Base-by-base conservation (phyloP, 371 early-diverging fungal genomes). In the Zychaea mexicana region DNA sequence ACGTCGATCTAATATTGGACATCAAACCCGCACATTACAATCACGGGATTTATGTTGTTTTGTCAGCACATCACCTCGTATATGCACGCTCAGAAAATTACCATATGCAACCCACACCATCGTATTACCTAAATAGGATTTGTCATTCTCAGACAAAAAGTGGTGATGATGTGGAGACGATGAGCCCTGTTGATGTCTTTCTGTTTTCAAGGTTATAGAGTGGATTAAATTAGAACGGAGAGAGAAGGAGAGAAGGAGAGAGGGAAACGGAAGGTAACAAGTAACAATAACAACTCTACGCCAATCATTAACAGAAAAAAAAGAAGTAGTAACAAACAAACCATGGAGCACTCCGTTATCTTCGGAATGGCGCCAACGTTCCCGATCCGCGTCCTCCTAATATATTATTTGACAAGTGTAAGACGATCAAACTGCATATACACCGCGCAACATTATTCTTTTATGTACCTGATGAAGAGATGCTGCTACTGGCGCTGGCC, bases 341-440 rank as follows among this genome's bases (percentile, higher is more conserved):
- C 49, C 49, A 49, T 49, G 49, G 19, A 17, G 42, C n/a, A 24
- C 26, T 22, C 49, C 49, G 49, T 24, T 49, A 19, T 49, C 49
- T 49, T 49, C 49, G 49, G 49, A 49, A 49, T 49, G 49, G 49
- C 49, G 49, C 49, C 49, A 49, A 49, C 22, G 49, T 22, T 49
- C 49, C 49, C 49, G 49, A 49, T 49, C 49, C 49, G 49, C n/a
- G 6, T 22, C 49, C 22, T 49, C 49, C 49, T 49, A 42, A 12
- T 4, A 42, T 17, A 42, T 42, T 7, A 49, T 49, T 49, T 49
- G 49, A 49, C 49, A 49, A 49, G 26, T 36, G 38, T 36, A 15
- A 36, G 38, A 36, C 38, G 38, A 36, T 7, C 7, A 36, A 36
- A 15, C 9, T 7, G 15, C 7, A 36, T 7, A 36, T 9, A 36